Conservation (phyloP, 2,329 filamentous ascomycete species). For the Delphinella strobiligena region DNA sequence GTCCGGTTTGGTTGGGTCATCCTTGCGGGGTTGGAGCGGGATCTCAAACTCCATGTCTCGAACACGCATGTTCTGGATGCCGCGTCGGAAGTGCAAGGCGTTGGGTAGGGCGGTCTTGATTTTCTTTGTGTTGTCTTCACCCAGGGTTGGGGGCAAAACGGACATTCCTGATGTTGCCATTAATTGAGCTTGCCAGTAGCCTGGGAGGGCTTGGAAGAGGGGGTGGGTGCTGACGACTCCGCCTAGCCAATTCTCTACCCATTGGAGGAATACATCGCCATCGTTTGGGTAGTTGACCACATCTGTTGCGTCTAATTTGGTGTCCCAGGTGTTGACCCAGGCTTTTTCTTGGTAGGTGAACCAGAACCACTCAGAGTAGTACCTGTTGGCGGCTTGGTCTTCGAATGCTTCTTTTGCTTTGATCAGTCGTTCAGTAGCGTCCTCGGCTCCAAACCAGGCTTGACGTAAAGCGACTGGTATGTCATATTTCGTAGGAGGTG, state of each 20-base stretch:
- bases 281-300: constrained; percentile 25
- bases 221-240: constrained; percentile 12
- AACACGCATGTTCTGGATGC: constrained; percentile 6
- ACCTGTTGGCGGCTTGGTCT: no score
- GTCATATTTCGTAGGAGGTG: constrained; percentile 16
- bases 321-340: constrained; percentile 39
- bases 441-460: no score
- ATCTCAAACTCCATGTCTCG: constrained; percentile 26
- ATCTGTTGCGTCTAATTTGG: no score
- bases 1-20: constrained; percentile 25
- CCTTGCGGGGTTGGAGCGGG: constrained; percentile 24
- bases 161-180: constrained; percentile 22
- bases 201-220: constrained; percentile 5
- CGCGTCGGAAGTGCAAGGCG: constrained; percentile 32
- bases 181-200: constrained; percentile 3
- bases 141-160: neutral
- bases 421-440: constrained; percentile 19
- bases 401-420: constrained; percentile 26
- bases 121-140: neutral
- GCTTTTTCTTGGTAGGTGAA: constrained; percentile 33
- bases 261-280: constrained; percentile 21
- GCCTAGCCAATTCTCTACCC: constrained; percentile 19
- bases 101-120: constrained; percentile 32
- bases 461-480: constrained; percentile 25
- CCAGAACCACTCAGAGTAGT: constrained; percentile 40